Evolutionary conservation across 2,329 filamentous ascomycete genomes (phyloP), one percentile per base, ranked within the genome.

Genomic region (Diaporthe velutina): DNA sequence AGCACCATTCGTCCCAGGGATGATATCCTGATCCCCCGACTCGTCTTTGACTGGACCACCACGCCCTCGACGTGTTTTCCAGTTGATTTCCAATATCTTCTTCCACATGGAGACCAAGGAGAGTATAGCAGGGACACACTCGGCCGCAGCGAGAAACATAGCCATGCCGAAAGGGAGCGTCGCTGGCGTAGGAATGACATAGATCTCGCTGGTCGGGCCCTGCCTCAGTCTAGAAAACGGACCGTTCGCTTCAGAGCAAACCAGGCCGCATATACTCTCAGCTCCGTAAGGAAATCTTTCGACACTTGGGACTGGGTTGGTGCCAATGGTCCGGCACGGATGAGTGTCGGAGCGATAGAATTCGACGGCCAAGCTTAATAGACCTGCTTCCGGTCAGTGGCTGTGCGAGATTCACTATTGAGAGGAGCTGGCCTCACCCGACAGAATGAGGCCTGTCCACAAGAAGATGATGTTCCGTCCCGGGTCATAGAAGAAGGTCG

Each of bases 381-480:
- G 81, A 0, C 91, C 90, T 90, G 70, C 7, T 45, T 42, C 15
- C 19, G 35, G 57, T 61, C 35, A 61, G 57, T 42, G 35, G 70
- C 17, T 25, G 35, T 28, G 15, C 33, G n/a, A 19, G 2, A 10
- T 57, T 25, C 15, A 52, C 12, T 40, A 22, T 55, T 55, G 4
- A 7, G 28, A 22, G 52, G 2, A 17, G 0, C n/a, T 45, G 67
- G 17, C 45, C 67, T 82, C 74, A 89, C 90, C 92, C 33, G 89
- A 87, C 17, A 93, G 84, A 38, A 93, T 82, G 3, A 93, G 83
- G 5, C 86, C 85, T 0, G 90, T 91, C 92, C 92, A 94, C 0
- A 92, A 45, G 77, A 93, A 93, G 71, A 94, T 93, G 58, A 89
- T 88, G 76, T 93, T 93, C 48, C 92, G 86, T 2, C 91, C 91